Evolutionary conservation across 140 eudicot genomes (phyloP).

Genomic region (Anethum foeniculum): DNA sequence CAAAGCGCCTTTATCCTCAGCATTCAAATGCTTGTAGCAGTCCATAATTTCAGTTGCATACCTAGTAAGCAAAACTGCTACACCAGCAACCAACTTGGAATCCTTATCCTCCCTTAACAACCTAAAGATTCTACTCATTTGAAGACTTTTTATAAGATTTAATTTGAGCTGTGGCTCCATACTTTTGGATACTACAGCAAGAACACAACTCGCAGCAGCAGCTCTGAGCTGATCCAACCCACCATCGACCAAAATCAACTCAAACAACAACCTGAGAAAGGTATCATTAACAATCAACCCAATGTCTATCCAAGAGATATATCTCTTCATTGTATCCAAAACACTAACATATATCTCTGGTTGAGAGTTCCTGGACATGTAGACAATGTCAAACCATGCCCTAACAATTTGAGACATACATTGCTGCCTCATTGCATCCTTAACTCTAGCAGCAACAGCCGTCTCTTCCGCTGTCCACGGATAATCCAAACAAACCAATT

Average conservation of each 20-base stretch:
- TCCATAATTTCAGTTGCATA: conserved; percentile 78
- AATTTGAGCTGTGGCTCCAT: conserved; percentile 83
- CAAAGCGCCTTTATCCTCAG: conserved; percentile 51
- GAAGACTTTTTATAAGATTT: conserved; percentile 56
- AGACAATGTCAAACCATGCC: conserved; percentile 72
- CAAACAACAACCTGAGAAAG: conserved; percentile 59
- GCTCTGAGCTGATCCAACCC: conserved; percentile 59
- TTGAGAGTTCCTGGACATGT: conserved; percentile 58
- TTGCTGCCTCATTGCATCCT: conserved; percentile 96
- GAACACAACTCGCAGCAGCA: conserved; percentile 71
- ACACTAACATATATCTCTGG: conserved; percentile 64
- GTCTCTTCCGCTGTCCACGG: conserved; percentile 63
- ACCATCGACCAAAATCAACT: conserved; percentile 58
- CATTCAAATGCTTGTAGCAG: conserved; percentile 54
- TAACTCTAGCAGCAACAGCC: conserved; percentile 48
- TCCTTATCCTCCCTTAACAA: conserved; percentile 60
- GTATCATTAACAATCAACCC: conserved; percentile 72
- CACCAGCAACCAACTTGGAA: conserved; percentile 55
- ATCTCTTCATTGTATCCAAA: conserved; percentile 67
- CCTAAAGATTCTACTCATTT: conserved; percentile 59
- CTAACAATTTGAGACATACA: conserved; percentile 72
- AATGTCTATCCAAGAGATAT: conserved; percentile 66
- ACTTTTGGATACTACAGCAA: conserved; percentile 79
- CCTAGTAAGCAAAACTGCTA: conserved; percentile 69
- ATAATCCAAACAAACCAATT: conserved; percentile 78